Conservation (phyloP, 352 stramenopile species). For the Pythium scleroteichum region DNA sequence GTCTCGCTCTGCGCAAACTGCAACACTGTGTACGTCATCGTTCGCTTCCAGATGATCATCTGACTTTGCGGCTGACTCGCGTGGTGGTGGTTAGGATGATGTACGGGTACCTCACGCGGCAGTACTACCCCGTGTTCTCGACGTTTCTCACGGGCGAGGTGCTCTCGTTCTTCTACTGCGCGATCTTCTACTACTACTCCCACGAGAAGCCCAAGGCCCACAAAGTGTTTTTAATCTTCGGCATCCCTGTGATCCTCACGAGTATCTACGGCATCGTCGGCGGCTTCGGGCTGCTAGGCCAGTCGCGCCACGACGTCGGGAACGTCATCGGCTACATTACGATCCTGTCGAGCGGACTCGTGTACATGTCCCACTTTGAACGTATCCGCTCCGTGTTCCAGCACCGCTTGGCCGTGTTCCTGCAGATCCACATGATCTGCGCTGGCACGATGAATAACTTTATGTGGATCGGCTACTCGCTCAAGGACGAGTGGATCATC, state of each 20-base stretch:
- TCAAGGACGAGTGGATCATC: constrained; percentile 50
- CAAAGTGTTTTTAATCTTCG: constrained; percentile 28
- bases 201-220: constrained; percentile 43
- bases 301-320: constrained; percentile 33
- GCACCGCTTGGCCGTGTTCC: constrained; percentile 48
- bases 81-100: constrained; percentile 29
- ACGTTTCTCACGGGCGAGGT: constrained; percentile 49
- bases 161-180: constrained; percentile 40
- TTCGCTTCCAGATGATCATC: background rate
- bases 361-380: constrained; percentile 58
- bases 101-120: constrained; percentile 45
- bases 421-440: constrained; percentile 57
- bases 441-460: constrained; percentile 56
- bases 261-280: constrained; percentile 48
- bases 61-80: background rate
- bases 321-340: constrained; percentile 40
- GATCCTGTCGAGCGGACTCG: constrained; percentile 40
- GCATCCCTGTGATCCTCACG: constrained; percentile 24
- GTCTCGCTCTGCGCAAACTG: constrained; percentile 45
- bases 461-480: constrained; percentile 55
- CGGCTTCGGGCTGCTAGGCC: constrained; percentile 30
- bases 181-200: constrained; percentile 51
- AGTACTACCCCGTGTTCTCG: constrained; percentile 48
- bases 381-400: constrained; percentile 47
- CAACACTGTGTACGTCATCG: constrained; percentile 29